A percentile compares a stretch with the other conserved stretches of the same genome.
Evolutionary conservation across 768 basidiomycete genomes (phyloP).

Genomic region (Lentinula aciculospora): DNA sequence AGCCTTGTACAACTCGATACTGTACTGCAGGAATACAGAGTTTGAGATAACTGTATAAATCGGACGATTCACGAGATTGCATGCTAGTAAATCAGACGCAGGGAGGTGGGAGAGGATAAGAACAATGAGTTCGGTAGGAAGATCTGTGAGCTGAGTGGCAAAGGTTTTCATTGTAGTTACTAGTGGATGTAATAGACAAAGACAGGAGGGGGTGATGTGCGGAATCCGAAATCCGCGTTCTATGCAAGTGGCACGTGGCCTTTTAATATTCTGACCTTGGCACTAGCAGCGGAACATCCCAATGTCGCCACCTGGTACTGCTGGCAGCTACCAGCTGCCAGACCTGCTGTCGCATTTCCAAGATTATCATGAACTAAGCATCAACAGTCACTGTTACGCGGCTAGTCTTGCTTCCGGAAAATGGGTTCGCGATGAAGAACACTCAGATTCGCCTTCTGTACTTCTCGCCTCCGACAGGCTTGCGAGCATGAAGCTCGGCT

Average conservation of each 20-base stretch:
- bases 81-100: conserved; percentile 17
- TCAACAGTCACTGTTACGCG: conserved; percentile 30
- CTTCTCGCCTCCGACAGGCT: conserved; percentile 5
- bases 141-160: conserved; percentile 9
- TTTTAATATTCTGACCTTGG: too few relatives aligned
- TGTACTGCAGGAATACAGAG: conserved; percentile 27
- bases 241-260: too few relatives aligned
- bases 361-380: conserved; percentile 27
- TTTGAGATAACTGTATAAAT: conserved; percentile 20
- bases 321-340: conserved; percentile 34
- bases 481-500: conserved; percentile 32
- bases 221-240: too few relatives aligned
- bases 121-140: conserved; percentile 26
- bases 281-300: too few relatives aligned
- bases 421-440: conserved; percentile 10
- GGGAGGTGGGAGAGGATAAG: conserved; percentile 23
- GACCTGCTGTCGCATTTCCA: conserved; percentile 28
- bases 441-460: background rate
- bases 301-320: background rate
- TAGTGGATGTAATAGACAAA: too few relatives aligned
- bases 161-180: background rate
- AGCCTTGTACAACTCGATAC: conserved; percentile 18
- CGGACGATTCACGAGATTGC: conserved; percentile 15
- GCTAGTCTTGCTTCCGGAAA: conserved; percentile 27
- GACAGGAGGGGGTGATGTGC: too few relatives aligned